Evolutionary conservation across 2,329 filamentous ascomycete species (phyloP).

Genomic region (Fusarium sororula): DNA sequence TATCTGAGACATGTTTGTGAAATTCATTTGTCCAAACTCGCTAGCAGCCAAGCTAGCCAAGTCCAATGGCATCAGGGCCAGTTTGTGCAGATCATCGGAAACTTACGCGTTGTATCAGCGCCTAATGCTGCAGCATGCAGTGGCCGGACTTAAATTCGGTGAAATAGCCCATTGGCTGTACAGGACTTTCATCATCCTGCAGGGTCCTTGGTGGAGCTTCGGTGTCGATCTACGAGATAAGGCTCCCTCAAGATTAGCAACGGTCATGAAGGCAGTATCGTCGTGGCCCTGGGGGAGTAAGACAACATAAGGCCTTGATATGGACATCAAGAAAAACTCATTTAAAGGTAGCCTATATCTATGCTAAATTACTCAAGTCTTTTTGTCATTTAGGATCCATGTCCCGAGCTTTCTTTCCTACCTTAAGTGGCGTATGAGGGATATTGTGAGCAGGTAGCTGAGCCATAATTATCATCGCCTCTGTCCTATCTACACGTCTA

Average conservation of each 20-base stretch:
- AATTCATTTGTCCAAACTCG: too few relatives aligned
- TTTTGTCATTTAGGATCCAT: too few relatives aligned
- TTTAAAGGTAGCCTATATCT: too few relatives aligned
- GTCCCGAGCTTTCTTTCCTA: too few relatives aligned
- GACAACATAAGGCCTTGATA: too few relatives aligned
- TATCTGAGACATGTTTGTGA: too few relatives aligned
- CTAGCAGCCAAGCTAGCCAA: too few relatives aligned
- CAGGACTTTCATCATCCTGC: neutral
- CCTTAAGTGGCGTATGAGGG: neutral
- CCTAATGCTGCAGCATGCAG: neutral
- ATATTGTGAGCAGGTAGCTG: neutral
- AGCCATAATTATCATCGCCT: too few relatives aligned
- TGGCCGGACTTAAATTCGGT: neutral
- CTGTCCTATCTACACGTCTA: slow-evolving; percentile 6
- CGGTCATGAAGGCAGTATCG: neutral
- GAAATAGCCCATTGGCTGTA: neutral
- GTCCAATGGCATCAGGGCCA: accelerated
- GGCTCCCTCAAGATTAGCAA: neutral
- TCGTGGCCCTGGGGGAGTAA: too few relatives aligned
- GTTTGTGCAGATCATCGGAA: neutral
- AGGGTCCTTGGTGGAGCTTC: neutral
- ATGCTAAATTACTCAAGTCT: too few relatives aligned
- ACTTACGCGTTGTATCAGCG: neutral
- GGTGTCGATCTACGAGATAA: neutral
- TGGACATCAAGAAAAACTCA: accelerated